Conservation (phyloP, 441 rosid genomes). For the Breynia disticha region DNA sequence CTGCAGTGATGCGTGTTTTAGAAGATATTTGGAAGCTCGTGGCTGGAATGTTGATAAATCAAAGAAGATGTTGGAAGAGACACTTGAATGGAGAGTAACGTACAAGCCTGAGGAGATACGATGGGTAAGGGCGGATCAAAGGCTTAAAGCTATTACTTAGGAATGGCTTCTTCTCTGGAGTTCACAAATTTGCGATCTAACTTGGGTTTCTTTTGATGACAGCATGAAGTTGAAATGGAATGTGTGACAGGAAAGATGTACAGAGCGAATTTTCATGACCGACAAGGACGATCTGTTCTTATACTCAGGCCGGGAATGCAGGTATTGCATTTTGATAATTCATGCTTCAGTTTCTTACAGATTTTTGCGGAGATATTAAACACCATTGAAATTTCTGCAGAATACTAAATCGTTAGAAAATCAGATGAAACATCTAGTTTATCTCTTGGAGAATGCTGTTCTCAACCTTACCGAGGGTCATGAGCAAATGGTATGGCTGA, state of each 20-base stretch:
- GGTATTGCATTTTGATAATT: constrained; percentile 30
- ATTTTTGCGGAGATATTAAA: constrained; percentile 11
- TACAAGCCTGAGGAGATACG: constrained; percentile 81
- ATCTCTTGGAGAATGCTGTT: constrained; percentile 89
- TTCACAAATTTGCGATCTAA: too few relatives aligned
- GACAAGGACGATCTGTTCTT: constrained; percentile 74
- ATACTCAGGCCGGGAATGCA: constrained; percentile 85
- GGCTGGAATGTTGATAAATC: constrained; percentile 74
- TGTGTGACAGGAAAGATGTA: constrained; percentile 92
- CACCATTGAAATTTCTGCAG: constrained; percentile 28
- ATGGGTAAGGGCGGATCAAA: constrained; percentile 42
- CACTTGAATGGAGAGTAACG: constrained; percentile 70
- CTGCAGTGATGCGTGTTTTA: constrained; percentile 71
- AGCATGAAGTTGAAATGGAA: constrained; percentile 73
- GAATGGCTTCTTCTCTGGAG: too few relatives aligned
- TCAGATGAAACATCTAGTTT: constrained; percentile 73
- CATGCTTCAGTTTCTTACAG: background rate
- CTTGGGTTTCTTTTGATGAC: constrained; percentile 11
- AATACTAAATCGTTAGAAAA: constrained; percentile 61
- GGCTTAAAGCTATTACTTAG: too few relatives aligned
- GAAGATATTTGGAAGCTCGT: constrained; percentile 85
- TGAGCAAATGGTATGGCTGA: constrained; percentile 92
- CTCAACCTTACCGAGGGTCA: constrained; percentile 83
- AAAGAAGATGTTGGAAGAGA: constrained; percentile 75
- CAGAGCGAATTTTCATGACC: constrained; percentile 81